A percentile compares a stretch with the other conserved stretches of the same genome.
phyloP scores from a whole-genome alignment of 371 early-diverging fungal genomes.

The Choanephora cucurbitarum region DNA sequence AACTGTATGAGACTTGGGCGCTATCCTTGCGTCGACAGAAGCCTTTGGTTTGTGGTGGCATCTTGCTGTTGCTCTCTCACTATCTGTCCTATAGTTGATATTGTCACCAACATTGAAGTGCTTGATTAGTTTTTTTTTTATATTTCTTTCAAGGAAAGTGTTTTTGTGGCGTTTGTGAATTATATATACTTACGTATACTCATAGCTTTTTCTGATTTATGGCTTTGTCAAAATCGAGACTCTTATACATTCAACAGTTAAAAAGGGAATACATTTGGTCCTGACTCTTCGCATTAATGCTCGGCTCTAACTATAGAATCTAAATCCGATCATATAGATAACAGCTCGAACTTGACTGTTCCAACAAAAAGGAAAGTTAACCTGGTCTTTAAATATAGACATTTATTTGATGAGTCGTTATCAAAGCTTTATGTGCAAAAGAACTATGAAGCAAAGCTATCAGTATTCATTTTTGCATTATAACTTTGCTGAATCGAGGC shows the following conservation, averaged over 20 bases:
- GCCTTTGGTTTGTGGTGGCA: slow-evolving; percentile 5
- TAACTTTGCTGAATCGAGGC: no score
- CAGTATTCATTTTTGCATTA: no score
- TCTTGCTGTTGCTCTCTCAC: slow-evolving; percentile 6
- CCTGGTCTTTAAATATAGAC: no score
- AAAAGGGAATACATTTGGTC: no score
- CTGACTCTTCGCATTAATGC: no score
- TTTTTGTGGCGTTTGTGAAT: not conserved
- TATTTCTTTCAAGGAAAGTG: no score
- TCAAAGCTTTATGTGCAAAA: no score
- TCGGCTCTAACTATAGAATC: no score
- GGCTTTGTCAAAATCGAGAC: not conserved
- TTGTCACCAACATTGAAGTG: slow-evolving; percentile 6
- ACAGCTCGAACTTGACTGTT: slow-evolving; percentile 1
- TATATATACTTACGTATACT: not conserved
- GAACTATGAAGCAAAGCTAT: no score
- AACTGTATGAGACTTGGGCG: slow-evolving; percentile 6
- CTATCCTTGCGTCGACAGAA: slow-evolving; percentile 4
- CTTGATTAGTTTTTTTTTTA: slow-evolving; percentile 3
- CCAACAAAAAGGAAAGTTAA: slow-evolving; percentile 2
- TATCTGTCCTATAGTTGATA: slow-evolving; percentile 5
- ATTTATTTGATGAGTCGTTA: no score
- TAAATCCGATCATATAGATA: not conserved
- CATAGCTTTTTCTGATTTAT: not conserved
- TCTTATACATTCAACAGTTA: slow-evolving; percentile 12